Base-by-base conservation (phyloP, 139 green algal species). In the Edaphochlamys debaryana region DNA sequence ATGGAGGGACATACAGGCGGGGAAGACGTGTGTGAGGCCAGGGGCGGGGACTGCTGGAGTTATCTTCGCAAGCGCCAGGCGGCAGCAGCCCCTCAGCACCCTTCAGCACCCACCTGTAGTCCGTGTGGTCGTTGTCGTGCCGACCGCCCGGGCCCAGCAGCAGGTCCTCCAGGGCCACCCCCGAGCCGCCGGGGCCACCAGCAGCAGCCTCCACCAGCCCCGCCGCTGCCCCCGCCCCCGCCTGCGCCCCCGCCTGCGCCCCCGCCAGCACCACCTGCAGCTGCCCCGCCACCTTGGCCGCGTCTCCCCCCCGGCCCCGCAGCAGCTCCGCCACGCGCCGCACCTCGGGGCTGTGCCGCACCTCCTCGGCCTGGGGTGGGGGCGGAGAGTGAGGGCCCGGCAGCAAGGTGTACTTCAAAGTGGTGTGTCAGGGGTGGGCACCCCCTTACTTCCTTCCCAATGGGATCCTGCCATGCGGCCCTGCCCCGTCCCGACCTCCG, bases 61-160 rank as follows among this genome's bases (percentile, higher is more conserved):
- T n/a, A n/a, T n/a, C n/a, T n/a, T n/a, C n/a, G n/a, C n/a, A n/a
- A n/a, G n/a, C n/a, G n/a, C n/a, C n/a, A n/a, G n/a, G n/a, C n/a
- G n/a, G n/a, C n/a, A n/a, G n/a, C n/a, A n/a, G n/a, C n/a, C n/a
- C n/a, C n/a, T n/a, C n/a, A n/a, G n/a, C n/a, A n/a, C n/a, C n/a
- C n/a, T n/a, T n/a, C n/a, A n/a, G n/a, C n/a, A n/a, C 73, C 48
- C 37, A 85, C 82, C 88, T 80, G 88, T 86, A 92, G 78, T 92
- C 86, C 4, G 52, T 27, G 42, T 86, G 60, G 63, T 90, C 86
- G 42, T 92, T 90, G 70, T 90, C 89, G 70, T 92, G 89, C 27
- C 86, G 32, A 4, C 89, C 89, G 6, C 89, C 89, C 30, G 89
- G 69, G 5, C 62, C 52, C 1, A 32, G 8, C 20, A 78, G 25